Percentiles rank a stretch among this genome's conserved stretches.
Conservation (phyloP, 2,329 filamentous ascomycete species). For the Chaetomiaceae sp. region DNA sequence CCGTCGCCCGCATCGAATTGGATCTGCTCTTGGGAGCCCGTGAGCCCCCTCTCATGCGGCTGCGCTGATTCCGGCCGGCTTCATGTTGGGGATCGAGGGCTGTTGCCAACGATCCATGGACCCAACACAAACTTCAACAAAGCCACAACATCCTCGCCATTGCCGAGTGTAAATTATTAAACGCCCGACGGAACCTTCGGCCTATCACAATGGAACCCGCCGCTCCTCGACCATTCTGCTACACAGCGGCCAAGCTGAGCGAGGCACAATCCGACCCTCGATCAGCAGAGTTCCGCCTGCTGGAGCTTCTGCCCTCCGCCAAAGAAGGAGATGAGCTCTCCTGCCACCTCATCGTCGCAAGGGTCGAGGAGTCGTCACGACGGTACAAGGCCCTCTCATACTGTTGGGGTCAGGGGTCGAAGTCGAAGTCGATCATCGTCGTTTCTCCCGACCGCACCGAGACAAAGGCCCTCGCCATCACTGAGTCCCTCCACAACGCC, state of each 20-base stretch:
- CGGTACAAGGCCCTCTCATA: not conserved
- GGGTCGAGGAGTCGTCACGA: not conserved
- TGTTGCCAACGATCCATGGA: no score
- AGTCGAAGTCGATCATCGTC: not conserved
- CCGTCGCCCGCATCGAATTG: no score
- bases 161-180: no score
- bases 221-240: no score
- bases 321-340: not conserved
- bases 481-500: conserved; percentile 7
- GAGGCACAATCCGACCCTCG: not conserved
- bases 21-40: no score
- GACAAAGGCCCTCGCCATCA: not conserved
- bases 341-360: not conserved
- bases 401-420: not conserved
- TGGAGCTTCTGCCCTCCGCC: not conserved
- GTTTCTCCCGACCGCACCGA: not conserved
- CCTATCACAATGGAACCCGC: no score
- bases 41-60: no score
- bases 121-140: no score
- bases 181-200: no score
- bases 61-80: no score
- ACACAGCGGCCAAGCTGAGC: not conserved
- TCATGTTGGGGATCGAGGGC: no score
- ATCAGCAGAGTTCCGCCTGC: not conserved
- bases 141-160: no score